Conservation (phyloP, 2,329 filamentous ascomycete species). For the Stachybotrys chlorohalonatus region DNA sequence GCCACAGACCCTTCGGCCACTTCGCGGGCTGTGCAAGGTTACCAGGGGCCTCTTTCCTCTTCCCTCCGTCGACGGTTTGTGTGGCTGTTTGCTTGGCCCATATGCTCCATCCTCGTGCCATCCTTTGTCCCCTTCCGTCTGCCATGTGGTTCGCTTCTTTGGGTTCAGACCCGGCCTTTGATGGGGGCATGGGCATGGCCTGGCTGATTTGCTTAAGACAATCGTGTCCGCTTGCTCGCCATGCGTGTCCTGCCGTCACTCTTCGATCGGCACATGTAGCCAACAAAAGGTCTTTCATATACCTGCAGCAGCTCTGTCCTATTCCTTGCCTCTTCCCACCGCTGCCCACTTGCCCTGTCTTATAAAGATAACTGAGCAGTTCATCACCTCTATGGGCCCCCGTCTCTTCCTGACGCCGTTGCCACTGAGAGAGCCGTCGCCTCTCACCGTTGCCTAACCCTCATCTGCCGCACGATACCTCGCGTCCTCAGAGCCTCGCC, state of each 20-base stretch:
- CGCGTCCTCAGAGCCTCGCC: no score
- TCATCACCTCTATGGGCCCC: no score
- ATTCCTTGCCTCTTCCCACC: neutral
- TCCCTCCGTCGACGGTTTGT: neutral
- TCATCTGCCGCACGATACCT: neutral
- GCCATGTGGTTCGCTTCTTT: neutral
- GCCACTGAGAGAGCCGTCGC: no score
- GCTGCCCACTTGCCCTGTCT: neutral
- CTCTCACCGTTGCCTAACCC: neutral
- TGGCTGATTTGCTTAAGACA: neutral
- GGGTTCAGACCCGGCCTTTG: neutral
- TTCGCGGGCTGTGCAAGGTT: neutral
- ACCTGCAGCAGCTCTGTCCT: neutral
- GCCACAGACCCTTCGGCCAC: neutral
- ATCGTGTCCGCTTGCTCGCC: neutral
- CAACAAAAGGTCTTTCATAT: neutral
- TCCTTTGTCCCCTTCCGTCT: conserved; percentile 2
- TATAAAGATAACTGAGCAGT: no score
- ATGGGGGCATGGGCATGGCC: neutral
- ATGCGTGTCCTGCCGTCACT: neutral
- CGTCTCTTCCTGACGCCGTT: no score
- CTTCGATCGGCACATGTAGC: neutral
- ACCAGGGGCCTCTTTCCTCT: neutral
- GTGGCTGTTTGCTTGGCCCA: conserved; percentile 2
- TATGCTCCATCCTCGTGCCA: conserved; percentile 6